Evolutionary conservation across 1,284 basidiomycete genomes (phyloP).

Genomic region (Heterobasidion parviporum): DNA sequence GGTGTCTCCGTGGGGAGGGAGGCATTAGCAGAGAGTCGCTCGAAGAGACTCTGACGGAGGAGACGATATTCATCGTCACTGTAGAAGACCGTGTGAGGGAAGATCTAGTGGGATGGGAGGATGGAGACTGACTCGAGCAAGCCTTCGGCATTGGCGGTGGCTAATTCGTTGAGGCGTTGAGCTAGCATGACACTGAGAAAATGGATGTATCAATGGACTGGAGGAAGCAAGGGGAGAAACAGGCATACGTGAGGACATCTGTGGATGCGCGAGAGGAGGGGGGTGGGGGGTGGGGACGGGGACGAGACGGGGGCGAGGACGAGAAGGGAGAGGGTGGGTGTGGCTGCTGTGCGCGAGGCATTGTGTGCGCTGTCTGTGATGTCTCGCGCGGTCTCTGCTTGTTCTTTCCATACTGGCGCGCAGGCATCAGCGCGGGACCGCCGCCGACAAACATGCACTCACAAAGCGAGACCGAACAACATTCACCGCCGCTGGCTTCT

Average conservation of each 20-base stretch:
- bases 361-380: not conserved
- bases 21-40: constrained; percentile 53
- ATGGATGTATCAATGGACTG: not conserved
- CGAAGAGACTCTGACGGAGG: constrained; percentile 68
- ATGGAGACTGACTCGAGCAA: constrained; percentile 50
- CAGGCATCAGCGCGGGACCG: constrained; percentile 12
- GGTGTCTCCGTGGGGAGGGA: constrained; percentile 51
- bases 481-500: constrained; percentile 41
- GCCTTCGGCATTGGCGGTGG: constrained; percentile 69
- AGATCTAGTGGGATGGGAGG: not conserved
- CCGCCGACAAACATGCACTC: constrained; percentile 21
- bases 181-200: constrained; percentile 55
- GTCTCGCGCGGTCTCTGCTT: constrained; percentile 26
- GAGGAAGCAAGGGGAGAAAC: constrained; percentile 5
- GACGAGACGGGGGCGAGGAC: constrained; percentile 13
- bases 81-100: constrained; percentile 3
- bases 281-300: constrained; percentile 5
- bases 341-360: not conserved
- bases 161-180: constrained; percentile 67
- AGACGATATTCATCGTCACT: constrained; percentile 76
- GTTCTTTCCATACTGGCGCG: constrained; percentile 51
- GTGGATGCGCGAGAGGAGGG: constrained; percentile 28
- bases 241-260: constrained; percentile 60
- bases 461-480: constrained; percentile 72
- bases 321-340: constrained; percentile 8